Base-by-base conservation (phyloP, 768 basidiomycete species). In the Russula compacta region DNA sequence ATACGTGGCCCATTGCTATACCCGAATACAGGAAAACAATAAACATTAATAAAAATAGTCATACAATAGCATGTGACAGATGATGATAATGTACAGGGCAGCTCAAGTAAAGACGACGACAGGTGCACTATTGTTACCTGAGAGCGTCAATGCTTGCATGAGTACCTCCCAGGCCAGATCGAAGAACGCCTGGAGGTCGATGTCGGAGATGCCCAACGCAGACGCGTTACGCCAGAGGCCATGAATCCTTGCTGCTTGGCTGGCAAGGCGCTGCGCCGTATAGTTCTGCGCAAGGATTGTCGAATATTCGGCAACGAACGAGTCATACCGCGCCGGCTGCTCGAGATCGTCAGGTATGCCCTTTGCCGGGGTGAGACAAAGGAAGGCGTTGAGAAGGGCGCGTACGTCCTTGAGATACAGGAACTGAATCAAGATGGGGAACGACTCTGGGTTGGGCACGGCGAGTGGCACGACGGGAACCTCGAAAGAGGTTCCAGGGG, bases 391-490 rank as follows among this genome's bases (percentile, higher is more conserved):
- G 61, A 88, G 75, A 24, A 92, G 76, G 42, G 69, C 66, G n/a
- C 76, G 70, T 0, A 76, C 61, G 55, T 80, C 75, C 61, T 83
- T 84, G 11, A 81, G 83, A 73, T 92, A 90, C 56, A 92, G 76
- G 75, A 81, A 92, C 12, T 76, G 70, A 55, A 81, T 77, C 33
- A 92, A 75, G 36, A 77, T 71, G 2, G 81, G 75, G 75, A 85
- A 91, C 11, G 81, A 79, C 2, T 76, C 71, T 10, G 87, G 84
- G 6, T 79, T 80, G 1, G 88, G 86, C 11, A 92, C 72, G 42
- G 78, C 76, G 40, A 92, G 71, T 0, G 82, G 79, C 53, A 83
- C 78, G 51, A 92, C 76, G 35, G 89, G 89, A 55, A 82, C 66
- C 47, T 71, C 73, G 58, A 70, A 70, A 9, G 70, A 68, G 29